Base-by-base conservation (phyloP, 2,329 filamentous ascomycete genomes). In the Lasiodiplodia hormozganensis region DNA sequence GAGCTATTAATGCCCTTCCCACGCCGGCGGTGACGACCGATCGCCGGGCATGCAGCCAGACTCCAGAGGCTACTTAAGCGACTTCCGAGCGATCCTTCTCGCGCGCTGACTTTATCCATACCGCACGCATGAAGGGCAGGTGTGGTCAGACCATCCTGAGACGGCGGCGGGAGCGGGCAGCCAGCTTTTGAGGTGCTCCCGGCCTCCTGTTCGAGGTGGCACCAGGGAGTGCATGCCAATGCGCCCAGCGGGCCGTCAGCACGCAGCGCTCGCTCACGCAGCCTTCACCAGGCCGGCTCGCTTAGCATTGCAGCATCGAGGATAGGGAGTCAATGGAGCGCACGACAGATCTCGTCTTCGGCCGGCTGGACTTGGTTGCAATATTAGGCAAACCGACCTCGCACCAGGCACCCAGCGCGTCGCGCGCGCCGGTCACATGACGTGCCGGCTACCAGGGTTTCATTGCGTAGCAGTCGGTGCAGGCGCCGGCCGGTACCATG, bases 1-100 rank as follows among this genome's bases (percentile, higher is more conserved):
- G 58, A 62, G 58, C 43, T 62, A 62, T 62, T 62, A 51, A 62
- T 51, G 58, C 58, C 58, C 58, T 53, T 23, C 23, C 51, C 51
- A 16, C 14, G 23, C 51, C 25, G 21, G n/a, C 43, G 57, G 23
- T 40, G 16, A 31, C 40, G 36, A 47, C 25, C 57, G 57, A 62
- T 62, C 57, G 57, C 10, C 57, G 57, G 58, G 40, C 40, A n/a
- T n/a, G 58, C 25, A 49, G n/a, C 38, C 56, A 43, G 23, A 23
- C n/a, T 36, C n/a, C 53, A 40, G 49, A 23, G 18, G 31, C 40
- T 23, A 4, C 40, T 31, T 62, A 49, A 62, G 58, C 40, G 56
- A 43, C 58, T 47, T 58, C 54, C 34, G 54, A 38, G 31, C 34
- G 34, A 49, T 51, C 40, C 43, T 51, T 34, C 40, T 34, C 34